Percentiles rank a stretch among this genome's conserved stretches.
These are phyloP conservation scores for Exophiala alcalophila DNA, from an alignment of 2,329 filamentous ascomycete species.

Conservation along the genomic window DNA sequence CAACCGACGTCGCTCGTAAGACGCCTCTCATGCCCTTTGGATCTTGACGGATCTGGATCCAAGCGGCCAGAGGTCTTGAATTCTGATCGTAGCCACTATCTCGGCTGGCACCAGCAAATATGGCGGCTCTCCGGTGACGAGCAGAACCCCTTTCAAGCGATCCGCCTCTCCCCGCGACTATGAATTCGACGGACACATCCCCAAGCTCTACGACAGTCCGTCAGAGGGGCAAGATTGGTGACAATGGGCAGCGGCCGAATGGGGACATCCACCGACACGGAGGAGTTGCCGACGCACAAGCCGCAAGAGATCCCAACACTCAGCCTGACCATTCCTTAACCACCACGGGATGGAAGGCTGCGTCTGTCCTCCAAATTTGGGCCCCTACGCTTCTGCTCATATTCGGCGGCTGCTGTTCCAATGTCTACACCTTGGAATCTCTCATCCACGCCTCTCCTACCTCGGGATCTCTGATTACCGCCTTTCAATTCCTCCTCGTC, in stretches of 20 bases:
- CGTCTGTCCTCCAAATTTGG: conserved; percentile 24
- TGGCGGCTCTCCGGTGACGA: conserved; percentile 2
- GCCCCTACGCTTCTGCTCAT: conserved; percentile 72
- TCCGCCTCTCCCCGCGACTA: not conserved
- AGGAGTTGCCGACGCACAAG: not conserved
- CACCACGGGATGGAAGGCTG: conserved; percentile 1
- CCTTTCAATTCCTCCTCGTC: conserved; percentile 84
- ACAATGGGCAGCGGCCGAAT: no score
- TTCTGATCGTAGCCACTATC: no score
- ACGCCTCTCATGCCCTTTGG: no score
- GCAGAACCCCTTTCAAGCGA: not conserved
- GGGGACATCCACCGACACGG: no score
- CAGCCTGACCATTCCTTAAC: not conserved
- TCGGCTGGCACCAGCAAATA: no score
- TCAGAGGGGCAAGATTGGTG: conserved; percentile 2
- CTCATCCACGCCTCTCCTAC: conserved; percentile 87
- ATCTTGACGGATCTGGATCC: no score
- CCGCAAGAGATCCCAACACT: not conserved
- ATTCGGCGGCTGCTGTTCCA: conserved; percentile 92
- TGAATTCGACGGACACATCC: not conserved
- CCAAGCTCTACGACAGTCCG: not conserved
- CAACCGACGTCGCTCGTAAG: no score
- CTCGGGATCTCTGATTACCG: conserved; percentile 80
- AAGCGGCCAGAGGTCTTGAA: no score
- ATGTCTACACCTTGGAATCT: conserved; percentile 93